A percentile compares a stretch with the other conserved stretches of the same genome.
These are phyloP conservation scores for Beauveria pseudobassiana DNA, from an alignment of 2,329 filamentous ascomycete species.

Conservation along the genomic window DNA sequence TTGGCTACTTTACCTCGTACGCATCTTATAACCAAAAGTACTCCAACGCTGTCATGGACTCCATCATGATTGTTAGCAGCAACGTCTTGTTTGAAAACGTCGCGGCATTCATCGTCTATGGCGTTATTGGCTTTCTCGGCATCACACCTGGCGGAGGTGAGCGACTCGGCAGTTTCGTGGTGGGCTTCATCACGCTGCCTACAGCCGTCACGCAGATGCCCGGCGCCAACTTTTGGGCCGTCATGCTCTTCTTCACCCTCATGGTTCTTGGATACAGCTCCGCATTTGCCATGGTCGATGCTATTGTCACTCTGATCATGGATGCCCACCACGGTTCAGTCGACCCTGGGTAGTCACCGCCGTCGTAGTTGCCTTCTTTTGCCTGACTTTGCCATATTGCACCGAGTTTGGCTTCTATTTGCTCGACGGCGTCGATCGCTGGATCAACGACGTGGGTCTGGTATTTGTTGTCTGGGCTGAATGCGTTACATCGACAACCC, in stretches of 20 bases:
- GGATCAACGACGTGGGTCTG: slow-evolving; percentile 47
- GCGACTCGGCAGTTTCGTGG: slow-evolving; percentile 45
- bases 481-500: slow-evolving; percentile 43
- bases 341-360: slow-evolving; percentile 41
- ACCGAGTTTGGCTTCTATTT: slow-evolving; percentile 51
- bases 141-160: slow-evolving; percentile 29
- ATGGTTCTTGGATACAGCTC: slow-evolving; percentile 51
- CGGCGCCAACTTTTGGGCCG: slow-evolving; percentile 49
- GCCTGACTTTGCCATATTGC: slow-evolving; percentile 48
- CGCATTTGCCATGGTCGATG: slow-evolving; percentile 52
- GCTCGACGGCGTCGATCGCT: slow-evolving; percentile 45
- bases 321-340: slow-evolving; percentile 42
- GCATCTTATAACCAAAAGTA: slow-evolving; percentile 51
- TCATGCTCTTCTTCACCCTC: slow-evolving; percentile 51
- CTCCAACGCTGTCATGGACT: slow-evolving; percentile 53
- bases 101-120: slow-evolving; percentile 40
- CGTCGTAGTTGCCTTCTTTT: slow-evolving; percentile 41
- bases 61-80: slow-evolving; percentile 45
- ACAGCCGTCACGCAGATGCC: slow-evolving; percentile 50
- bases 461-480: slow-evolving; percentile 48
- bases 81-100: slow-evolving; percentile 52
- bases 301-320: slow-evolving; percentile 44
- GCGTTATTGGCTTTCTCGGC: slow-evolving; percentile 43
- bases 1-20: slow-evolving; percentile 52
- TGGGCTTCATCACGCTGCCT: slow-evolving; percentile 52